Percentiles rank a stretch among this genome's conserved stretches.
Conservation (phyloP, 2,329 filamentous ascomycete genomes). For the Fusarium dlaminii region DNA sequence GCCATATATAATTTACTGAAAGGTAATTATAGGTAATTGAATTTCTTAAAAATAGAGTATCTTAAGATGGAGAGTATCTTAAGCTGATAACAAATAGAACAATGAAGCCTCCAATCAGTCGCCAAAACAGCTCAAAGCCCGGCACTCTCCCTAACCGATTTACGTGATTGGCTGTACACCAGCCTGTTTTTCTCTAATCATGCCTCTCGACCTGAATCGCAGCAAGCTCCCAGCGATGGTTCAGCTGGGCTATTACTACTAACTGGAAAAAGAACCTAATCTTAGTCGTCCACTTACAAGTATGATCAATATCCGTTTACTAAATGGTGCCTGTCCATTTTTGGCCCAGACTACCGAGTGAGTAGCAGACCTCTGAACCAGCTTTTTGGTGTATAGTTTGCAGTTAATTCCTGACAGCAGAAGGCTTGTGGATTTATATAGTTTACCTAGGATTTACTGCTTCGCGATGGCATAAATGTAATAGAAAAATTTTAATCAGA, state of each 20-base stretch:
- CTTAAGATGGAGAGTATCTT: not conserved
- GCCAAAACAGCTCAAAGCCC: not conserved
- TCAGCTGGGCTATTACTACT: not conserved
- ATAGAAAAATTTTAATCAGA: not conserved
- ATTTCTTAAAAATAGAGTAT: not conserved
- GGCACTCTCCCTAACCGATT: no score
- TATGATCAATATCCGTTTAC: not conserved
- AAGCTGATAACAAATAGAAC: not conserved
- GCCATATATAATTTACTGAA: no score
- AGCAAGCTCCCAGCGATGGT: not conserved
- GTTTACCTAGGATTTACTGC: not conserved
- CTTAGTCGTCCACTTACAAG: not conserved
- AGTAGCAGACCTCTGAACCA: not conserved
- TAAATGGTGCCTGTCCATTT: not conserved
- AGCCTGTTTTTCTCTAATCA: not conserved
- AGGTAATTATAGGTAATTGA: not conserved
- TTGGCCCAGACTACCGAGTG: not conserved
- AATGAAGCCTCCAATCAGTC: no score
- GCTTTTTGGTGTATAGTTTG: not conserved
- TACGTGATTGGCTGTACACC: not conserved
- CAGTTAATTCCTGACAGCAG: not conserved
- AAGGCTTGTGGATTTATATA: not conserved
- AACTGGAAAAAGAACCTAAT: not conserved
- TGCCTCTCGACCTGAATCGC: not conserved
- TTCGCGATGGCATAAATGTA: not conserved